Evolutionary conservation across 2,329 filamentous ascomycete species (phyloP), one percentile per base, ranked within the genome.

Genomic region (Cytospora mali): DNA sequence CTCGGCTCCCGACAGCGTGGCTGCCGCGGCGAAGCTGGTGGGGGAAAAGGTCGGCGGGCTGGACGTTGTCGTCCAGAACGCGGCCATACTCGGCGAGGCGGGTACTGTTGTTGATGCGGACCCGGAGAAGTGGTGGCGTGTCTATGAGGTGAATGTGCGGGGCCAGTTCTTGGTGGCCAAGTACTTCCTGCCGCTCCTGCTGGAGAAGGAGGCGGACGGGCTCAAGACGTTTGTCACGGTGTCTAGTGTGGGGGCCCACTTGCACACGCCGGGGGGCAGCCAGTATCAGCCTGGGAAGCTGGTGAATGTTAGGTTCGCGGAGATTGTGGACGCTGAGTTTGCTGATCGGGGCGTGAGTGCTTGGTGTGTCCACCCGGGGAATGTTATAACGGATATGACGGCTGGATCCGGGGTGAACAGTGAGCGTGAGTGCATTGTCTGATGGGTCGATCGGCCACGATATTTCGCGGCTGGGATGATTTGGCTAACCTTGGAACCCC

Each of bases 141-240:
- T 75, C 0, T 79, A 76, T 69, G 76, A 80, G 53, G 73, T 83
- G 48, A 86, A 85, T 67, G 51, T 84, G 14, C 74, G 76, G 21
- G 84, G 82, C 0, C 69, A 75, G 0, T 83, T 80, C 66, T 71
- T 82, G 2, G 68, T 80, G 13, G 71, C 76, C 6, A 75, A 77
- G n/a, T 74, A 77, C 0, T 80, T 84, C 49, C 66, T 84, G 9
- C 80, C 80, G 1, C 67, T 81, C 27, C 68, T 74, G 66, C 69
- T 73, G 11, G 63, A 68, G 39, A 64, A 2, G 29, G 35, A 1
- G 1, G 68, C 69, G 11, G 58, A 61, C 39, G 59, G 59, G 10
- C 53, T 61, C 35, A 77, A 75, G 66, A 77, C 75, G 0, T 74
- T 84, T 42, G 68, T 82, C 33, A 79, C 78, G 52, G 71, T 81